Percentiles rank a stretch among this genome's conserved stretches.
Evolutionary conservation across 2,329 filamentous ascomycete genomes (phyloP).

Genomic region (Pyrenophora seminiperda): DNA sequence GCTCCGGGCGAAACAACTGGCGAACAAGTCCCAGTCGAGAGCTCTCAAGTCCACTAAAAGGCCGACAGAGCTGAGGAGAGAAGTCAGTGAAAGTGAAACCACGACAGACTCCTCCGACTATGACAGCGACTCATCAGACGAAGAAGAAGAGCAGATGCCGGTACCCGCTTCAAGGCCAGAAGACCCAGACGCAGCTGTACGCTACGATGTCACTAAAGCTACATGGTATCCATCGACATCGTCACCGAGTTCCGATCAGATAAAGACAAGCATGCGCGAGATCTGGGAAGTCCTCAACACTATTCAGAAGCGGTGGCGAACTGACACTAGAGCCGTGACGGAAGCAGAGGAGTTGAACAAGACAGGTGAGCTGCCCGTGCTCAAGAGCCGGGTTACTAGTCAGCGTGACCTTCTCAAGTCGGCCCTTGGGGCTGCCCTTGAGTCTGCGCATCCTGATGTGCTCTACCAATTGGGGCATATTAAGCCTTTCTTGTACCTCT

Average conservation of each 20-base stretch:
- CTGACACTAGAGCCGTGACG: conserved; percentile 60
- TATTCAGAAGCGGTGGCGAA: conserved; percentile 66
- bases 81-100: conserved; percentile 51
- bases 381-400: conserved; percentile 62
- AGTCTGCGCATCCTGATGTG: conserved; percentile 55
- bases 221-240: conserved; percentile 64
- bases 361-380: conserved; percentile 57
- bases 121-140: conserved; percentile 59
- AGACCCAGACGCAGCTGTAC: conserved; percentile 58
- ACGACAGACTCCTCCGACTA: conserved; percentile 56
- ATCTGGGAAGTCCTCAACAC: conserved; percentile 65
- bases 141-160: conserved; percentile 61
- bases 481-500: conserved; percentile 52
- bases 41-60: conserved; percentile 24
- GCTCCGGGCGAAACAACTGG: conserved; percentile 41
- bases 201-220: conserved; percentile 65
- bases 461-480: conserved; percentile 48
- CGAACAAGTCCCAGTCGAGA: conserved; percentile 30
- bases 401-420: conserved; percentile 63
- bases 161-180: conserved; percentile 58
- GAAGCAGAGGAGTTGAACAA: conserved; percentile 64
- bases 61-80: conserved; percentile 29
- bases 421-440: conserved; percentile 53
- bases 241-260: conserved; percentile 55
- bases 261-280: conserved; percentile 60